Conservation (phyloP, 1,139 yeast species). For the Hemisphaericaspora lyxosophila region DNA sequence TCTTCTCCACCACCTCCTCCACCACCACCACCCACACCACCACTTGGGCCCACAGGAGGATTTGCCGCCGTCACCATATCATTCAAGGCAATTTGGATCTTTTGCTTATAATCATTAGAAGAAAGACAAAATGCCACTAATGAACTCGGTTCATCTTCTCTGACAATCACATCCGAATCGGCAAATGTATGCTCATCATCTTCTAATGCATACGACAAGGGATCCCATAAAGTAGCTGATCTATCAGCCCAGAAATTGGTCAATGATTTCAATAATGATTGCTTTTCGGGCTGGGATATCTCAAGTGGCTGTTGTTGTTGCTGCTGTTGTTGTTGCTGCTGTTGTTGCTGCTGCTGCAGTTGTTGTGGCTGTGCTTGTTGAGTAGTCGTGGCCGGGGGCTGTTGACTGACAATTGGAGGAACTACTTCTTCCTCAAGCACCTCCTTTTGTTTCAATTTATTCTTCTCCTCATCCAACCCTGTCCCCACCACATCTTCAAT, state of each 20-base stretch:
- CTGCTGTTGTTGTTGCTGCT: background rate
- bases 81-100: too few relatives aligned
- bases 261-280: conserved; percentile 77
- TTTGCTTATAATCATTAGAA: conserved; percentile 75
- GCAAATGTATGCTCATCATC: conserved; percentile 88
- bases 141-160: conserved; percentile 97
- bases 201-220: conserved; percentile 77
- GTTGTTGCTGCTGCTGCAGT: conserved; percentile 3
- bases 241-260: conserved; percentile 97
- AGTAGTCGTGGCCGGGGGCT: too few relatives aligned
- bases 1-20: conserved; percentile 8
- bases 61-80: too few relatives aligned
- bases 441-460: conserved; percentile 14
- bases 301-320: conserved; percentile 1
- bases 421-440: conserved; percentile 7
- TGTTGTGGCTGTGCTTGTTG: too few relatives aligned
- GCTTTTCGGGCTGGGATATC: conserved; percentile 52
- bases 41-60: too few relatives aligned
- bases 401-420: too few relatives aligned
- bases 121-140: conserved; percentile 89
- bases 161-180: conserved; percentile 88
- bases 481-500: conserved; percentile 78
- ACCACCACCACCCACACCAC: conserved; percentile 29
- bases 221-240: conserved; percentile 94
- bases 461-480: conserved; percentile 29